These are phyloP conservation scores for Linderniella brevidens DNA, from an alignment of 257 asterid species.

Conservation along the genomic window DNA sequence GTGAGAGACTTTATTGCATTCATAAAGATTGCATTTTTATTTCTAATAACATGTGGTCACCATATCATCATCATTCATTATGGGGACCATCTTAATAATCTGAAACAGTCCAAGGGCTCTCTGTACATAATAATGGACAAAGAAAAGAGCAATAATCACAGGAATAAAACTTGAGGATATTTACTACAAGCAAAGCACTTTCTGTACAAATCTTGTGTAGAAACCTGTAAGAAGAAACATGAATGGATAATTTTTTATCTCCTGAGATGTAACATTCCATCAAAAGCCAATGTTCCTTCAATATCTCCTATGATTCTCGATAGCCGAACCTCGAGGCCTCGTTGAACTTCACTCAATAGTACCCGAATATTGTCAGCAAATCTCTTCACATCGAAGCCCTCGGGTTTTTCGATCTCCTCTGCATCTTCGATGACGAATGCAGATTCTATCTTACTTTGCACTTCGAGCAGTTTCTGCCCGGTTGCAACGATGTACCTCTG, in stretches of 20 bases:
- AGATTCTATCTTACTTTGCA: constrained; percentile 53
- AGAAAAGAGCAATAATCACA: too few relatives aligned
- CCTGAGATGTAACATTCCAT: constrained; percentile 53
- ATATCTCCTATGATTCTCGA: constrained; percentile 81
- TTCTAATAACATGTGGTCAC: too few relatives aligned
- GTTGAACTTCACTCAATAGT: constrained; percentile 65
- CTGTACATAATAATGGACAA: too few relatives aligned
- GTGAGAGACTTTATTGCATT: too few relatives aligned
- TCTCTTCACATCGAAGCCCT: constrained; percentile 51
- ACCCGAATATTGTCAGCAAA: constrained; percentile 54
- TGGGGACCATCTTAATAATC: too few relatives aligned
- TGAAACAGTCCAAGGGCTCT: too few relatives aligned
- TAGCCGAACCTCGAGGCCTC: constrained; percentile 79
- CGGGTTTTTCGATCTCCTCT: constrained; percentile 39
- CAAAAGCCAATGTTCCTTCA: constrained; percentile 69
- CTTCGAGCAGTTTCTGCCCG: constrained; percentile 66
- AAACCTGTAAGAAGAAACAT: too few relatives aligned
- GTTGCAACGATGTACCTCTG: constrained; percentile 85
- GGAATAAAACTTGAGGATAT: too few relatives aligned
- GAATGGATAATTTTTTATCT: neutral
- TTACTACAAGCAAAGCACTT: too few relatives aligned
- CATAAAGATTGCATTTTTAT: too few relatives aligned
- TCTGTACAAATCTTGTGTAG: too few relatives aligned
- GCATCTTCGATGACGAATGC: constrained; percentile 25
- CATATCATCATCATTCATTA: too few relatives aligned